phyloP scores from a whole-genome alignment of 257 asterid species.

The Pogostemon cablin region DNA sequence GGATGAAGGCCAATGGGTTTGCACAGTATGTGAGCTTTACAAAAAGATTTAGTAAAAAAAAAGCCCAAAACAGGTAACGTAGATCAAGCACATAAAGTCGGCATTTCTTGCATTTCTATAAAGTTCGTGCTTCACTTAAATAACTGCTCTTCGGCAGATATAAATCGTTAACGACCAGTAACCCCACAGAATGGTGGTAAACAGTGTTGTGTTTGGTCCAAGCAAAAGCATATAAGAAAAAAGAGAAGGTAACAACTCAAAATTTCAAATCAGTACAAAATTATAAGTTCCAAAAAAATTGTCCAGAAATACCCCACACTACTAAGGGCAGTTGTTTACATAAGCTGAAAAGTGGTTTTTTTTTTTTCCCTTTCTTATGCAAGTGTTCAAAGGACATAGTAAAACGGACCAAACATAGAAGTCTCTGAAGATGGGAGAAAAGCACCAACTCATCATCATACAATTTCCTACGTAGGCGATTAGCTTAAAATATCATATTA shows the following conservation, averaged over 20 bases:
- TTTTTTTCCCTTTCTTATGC: neutral
- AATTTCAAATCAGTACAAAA: neutral
- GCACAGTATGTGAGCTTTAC: too few relatives aligned
- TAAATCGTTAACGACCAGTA: neutral
- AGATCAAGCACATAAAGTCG: too few relatives aligned
- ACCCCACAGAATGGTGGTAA: neutral
- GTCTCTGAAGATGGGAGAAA: neutral
- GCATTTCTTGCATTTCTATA: too few relatives aligned
- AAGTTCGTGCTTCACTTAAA: too few relatives aligned
- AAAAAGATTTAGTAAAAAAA: too few relatives aligned
- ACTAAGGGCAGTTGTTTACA: neutral
- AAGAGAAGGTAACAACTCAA: neutral
- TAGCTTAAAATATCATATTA: slow-evolving; percentile 9
- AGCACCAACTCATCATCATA: neutral
- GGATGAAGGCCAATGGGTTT: too few relatives aligned
- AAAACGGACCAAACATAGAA: neutral
- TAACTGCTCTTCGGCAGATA: too few relatives aligned
- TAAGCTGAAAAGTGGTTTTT: neutral
- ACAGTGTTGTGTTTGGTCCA: neutral
- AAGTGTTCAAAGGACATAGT: neutral
- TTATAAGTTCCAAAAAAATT: neutral
- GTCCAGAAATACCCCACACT: neutral
- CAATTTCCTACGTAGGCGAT: neutral
- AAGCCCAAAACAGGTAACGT: too few relatives aligned
- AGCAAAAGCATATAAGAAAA: neutral